A percentile compares a stretch with the other conserved stretches of the same genome.
Evolutionary conservation across 2,329 filamentous ascomycete species (phyloP).

Genomic region (Chaetoscypha palmicola): DNA sequence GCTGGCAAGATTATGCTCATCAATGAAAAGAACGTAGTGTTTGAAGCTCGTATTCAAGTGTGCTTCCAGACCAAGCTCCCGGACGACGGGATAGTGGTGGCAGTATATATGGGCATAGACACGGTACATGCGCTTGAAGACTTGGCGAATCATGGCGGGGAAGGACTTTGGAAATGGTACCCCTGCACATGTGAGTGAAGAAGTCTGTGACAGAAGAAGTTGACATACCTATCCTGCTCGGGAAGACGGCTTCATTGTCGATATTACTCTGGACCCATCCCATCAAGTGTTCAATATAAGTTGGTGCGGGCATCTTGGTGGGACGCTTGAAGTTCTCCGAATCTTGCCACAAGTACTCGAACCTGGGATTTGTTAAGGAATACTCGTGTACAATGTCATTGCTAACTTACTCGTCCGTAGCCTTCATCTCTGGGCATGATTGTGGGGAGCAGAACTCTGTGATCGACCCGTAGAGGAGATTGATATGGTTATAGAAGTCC

Average conservation of each 20-base stretch:
- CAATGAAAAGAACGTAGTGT: constrained; percentile 97
- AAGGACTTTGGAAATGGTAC: constrained; percentile 95
- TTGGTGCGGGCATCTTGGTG: constrained; percentile 95
- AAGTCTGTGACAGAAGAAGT: constrained; percentile 18
- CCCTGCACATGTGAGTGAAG: constrained; percentile 40
- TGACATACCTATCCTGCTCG: constrained; percentile 77
- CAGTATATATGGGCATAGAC: constrained; percentile 99
- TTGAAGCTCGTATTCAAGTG: constrained; percentile 99
- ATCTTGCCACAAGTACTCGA: constrained; percentile 99
- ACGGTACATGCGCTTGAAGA: constrained; percentile 98
- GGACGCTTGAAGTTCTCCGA: constrained; percentile 88
- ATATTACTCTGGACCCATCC: constrained; percentile 92
- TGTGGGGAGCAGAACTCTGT: constrained; percentile 98
- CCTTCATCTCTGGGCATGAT: constrained; percentile 98
- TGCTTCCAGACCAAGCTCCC: constrained; percentile 89
- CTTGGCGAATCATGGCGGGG: constrained; percentile 78
- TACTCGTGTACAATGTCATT: neutral
- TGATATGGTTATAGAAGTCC: constrained; percentile 99
- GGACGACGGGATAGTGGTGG: constrained; percentile 96
- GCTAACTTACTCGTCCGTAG: constrained; percentile 80
- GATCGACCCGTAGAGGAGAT: constrained; percentile 95
- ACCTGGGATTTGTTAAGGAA: constrained; percentile 44
- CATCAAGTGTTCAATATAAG: constrained; percentile 98
- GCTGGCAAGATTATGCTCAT: constrained; percentile 87
- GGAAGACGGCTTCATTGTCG: constrained; percentile 91